A percentile compares a stretch with the other conserved stretches of the same genome.
These are phyloP conservation scores for Ceriops tagal DNA, from an alignment of 345 rosid genomes.

Conservation along the genomic window DNA sequence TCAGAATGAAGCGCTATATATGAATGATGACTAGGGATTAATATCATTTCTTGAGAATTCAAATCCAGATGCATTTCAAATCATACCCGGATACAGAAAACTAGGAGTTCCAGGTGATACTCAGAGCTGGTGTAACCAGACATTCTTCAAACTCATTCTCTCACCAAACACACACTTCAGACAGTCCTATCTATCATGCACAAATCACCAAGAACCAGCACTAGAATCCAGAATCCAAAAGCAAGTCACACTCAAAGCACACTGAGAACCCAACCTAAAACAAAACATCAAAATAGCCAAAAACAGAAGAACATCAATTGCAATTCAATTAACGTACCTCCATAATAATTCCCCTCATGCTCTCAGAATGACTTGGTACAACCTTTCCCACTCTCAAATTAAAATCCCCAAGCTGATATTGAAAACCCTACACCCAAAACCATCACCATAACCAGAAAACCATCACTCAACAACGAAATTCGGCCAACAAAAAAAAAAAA, in stretches of 20 bases:
- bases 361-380: conserved; percentile 73
- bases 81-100: no score
- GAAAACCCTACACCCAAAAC: conserved; percentile 61
- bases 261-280: neutral
- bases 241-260: neutral
- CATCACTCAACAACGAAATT: neutral
- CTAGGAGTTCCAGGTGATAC: no score
- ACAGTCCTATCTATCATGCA: no score
- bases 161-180: no score
- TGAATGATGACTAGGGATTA: no score
- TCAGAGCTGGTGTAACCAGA: no score
- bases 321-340: conserved; percentile 51
- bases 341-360: conserved; percentile 84
- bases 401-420: conserved; percentile 84
- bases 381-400: conserved; percentile 88
- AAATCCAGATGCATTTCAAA: no score
- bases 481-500: neutral
- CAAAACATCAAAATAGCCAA: neutral
- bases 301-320: neutral
- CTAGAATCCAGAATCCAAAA: neutral
- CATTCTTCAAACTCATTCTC: no score
- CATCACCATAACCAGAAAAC: neutral
- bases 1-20: no score
- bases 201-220: no score
- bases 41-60: no score